Percentiles rank a stretch among this genome's conserved stretches.
Evolutionary conservation across 345 rosid species (phyloP).

Genomic region (Arabidopsis suecica): DNA sequence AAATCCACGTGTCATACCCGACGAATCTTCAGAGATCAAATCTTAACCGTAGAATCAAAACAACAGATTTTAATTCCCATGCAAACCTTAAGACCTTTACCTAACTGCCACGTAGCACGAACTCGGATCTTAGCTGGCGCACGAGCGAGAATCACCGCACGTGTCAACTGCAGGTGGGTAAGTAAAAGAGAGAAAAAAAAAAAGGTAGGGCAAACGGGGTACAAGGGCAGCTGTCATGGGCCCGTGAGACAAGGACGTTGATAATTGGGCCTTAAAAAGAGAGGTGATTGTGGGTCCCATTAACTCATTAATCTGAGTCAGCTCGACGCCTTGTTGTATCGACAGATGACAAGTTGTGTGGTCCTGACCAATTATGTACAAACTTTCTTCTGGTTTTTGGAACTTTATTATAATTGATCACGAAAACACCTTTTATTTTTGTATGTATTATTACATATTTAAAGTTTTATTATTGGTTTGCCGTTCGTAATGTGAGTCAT

Average conservation of each 20-base stretch:
- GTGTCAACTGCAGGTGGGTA: slow-evolving; percentile 22
- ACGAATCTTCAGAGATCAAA: neutral
- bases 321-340: slow-evolving; percentile 48
- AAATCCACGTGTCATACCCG: neutral
- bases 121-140: slow-evolving; percentile 36
- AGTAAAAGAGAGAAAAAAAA: too few relatives aligned
- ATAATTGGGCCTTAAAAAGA: slow-evolving; percentile 44
- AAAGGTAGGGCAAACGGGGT: slow-evolving; percentile 23
- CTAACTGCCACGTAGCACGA: slow-evolving; percentile 39
- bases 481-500: slow-evolving; percentile 38
- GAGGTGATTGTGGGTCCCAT: slow-evolving; percentile 49
- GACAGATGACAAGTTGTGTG: slow-evolving; percentile 46
- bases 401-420: slow-evolving; percentile 39
- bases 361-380: slow-evolving; percentile 27
- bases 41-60: slow-evolving; percentile 4
- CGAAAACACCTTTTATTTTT: neutral
- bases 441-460: neutral
- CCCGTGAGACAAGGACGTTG: slow-evolving; percentile 51
- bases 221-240: slow-evolving; percentile 55
- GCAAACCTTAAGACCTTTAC: neutral
- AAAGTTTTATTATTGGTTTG: slow-evolving; percentile 29
- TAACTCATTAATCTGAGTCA: slow-evolving; percentile 42
- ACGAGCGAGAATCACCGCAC: slow-evolving; percentile 34
- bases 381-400: slow-evolving; percentile 12
- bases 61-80: slow-evolving; percentile 20